Evolutionary conservation across 2,329 filamentous ascomycete genomes (phyloP), one percentile per base, ranked within the genome.

Genomic region (Aureobasidium pullulans): DNA sequence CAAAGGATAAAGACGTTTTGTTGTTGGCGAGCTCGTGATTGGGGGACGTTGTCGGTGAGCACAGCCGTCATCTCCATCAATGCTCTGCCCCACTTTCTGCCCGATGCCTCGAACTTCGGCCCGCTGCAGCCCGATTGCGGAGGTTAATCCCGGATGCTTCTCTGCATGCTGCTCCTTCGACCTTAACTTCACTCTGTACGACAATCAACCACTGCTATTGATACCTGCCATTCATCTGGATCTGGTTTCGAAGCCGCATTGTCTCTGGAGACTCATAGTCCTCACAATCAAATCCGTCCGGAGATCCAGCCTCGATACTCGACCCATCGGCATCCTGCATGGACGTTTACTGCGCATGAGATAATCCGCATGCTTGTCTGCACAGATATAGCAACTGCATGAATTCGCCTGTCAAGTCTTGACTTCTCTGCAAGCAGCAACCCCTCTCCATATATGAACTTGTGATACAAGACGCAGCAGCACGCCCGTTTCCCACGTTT

Each of bases 61-160:
- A 57, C 50, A 32, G 50, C 37, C 50, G 50, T 54, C 50, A 54
- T 42, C 37, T 54, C 50, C 50, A 54, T 32, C 34, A 29, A 54
- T 54, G 50, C 50, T 39, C 50, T 54, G 50, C 50, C 50, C 50
- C 50, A 54, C 50, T 43, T 43, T 43, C n/a, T 43, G 50, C 23
- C 39, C 39, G 50, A 42, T 34, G 36, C 29, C 31, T 54, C 37
- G 9, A n/a, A 43, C 37, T 53, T 43, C 50, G 50, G 50, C 39
- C 50, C 50, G 50, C 37, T 42, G 37, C 50, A 40, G 40, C 50
- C 53, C 53, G 54, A 57, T 28, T 40, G 54, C 54, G 54, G 54
- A 57, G 54, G 43, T 57, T 57, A 40, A 46, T 36, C 10, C 50
- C 28, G 50, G n/a, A 34, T 16, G 28, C 29, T 54, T 37, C 40